A percentile compares a stretch with the other conserved stretches of the same genome.
Conservation (phyloP, 495 filamentous ascomycete genomes). For the Penicillium bovifimosum region DNA sequence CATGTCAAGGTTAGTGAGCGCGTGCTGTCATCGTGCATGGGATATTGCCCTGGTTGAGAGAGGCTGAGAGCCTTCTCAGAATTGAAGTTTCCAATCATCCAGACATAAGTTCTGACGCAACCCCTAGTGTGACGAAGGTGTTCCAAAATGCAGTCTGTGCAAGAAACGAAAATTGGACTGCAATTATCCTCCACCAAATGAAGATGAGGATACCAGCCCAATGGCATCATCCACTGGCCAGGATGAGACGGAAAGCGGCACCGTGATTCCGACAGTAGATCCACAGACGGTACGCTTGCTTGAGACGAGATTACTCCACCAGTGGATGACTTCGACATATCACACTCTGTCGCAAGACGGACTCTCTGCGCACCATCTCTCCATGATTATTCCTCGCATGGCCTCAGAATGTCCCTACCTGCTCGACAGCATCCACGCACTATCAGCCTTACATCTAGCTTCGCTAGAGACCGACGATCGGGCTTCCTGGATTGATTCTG, state of each 20-base stretch:
- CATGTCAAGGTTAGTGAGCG: conserved; percentile 31
- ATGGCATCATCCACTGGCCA: conserved; percentile 20
- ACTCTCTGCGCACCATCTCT: conserved; percentile 33
- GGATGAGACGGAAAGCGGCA: conserved; percentile 19
- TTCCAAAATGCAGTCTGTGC: conserved; percentile 34
- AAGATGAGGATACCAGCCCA: conserved; percentile 27
- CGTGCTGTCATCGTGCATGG: not conserved
- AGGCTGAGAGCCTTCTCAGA: not conserved
- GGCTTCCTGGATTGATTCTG: conserved; percentile 29
- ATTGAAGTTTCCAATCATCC: not conserved
- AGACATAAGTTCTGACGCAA: conserved; percentile 3
- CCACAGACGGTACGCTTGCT: conserved; percentile 27
- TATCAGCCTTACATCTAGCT: conserved; percentile 44
- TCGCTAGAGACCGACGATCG: conserved; percentile 29
- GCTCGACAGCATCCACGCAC: conserved; percentile 42
- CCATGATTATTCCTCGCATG: conserved; percentile 38
- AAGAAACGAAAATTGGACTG: conserved; percentile 34
- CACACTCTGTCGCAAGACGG: conserved; percentile 26
- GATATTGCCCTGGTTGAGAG: not conserved
- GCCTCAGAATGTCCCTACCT: conserved; percentile 41
- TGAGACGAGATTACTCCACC: conserved; percentile 38
- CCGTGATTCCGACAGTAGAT: conserved; percentile 3
- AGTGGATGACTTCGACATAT: conserved; percentile 34
- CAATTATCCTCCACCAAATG: conserved; percentile 25
- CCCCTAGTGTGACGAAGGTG: conserved; percentile 33